Evolutionary conservation across 176 grass and related monocot genomes (phyloP), one percentile per base, ranked within the genome.

Genomic region (Rhynchospora tenuis): DNA sequence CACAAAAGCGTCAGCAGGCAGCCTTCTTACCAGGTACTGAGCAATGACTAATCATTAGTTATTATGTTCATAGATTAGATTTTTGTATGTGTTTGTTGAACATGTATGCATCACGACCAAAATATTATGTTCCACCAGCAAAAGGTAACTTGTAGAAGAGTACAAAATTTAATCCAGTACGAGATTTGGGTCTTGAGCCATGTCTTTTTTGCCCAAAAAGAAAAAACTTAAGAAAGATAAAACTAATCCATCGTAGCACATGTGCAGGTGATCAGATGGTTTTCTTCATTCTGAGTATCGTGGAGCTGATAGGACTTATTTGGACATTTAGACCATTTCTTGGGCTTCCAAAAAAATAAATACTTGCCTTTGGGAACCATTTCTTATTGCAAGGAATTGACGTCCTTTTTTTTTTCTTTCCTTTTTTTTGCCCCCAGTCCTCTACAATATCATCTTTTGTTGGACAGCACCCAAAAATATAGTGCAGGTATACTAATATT

Each of bases 271-370:
- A 96, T 70, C 68, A 86, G 52, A 88, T 96, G 74, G 87, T 96
- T n/a, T 96, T 96, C 85, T 83, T 96, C 59, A 84, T 95, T 55
- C 20, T 95, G 73, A 90, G 87, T 29, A 6, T 89, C 15, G 14
- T 95, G 15, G 93, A 88, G 31, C 45, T 92, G 4, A 17, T 90
- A 1, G 90, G 90, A 33, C 84, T 95, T 55, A 27, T 95, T 31
- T 78, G 90, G 17, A 92, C 90, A 57, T 92, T 92, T 83, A 95
- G 85, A 68, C 86, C 88, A 17, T 95, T 95, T 58, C 59, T 90
- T 43, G 70, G 58, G 55, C 77, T 80, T 59, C 77, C 77, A 0
- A 81, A 57, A 20, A 78, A 78, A 78, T 70, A 45, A 70, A 16
- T 2, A 7, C 38, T 3, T 55, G 13, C 4, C 13, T 17, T 55